Evolutionary conservation across 2,329 filamentous ascomycete species (phyloP).

Genomic region (Colletotrichum caudatum): DNA sequence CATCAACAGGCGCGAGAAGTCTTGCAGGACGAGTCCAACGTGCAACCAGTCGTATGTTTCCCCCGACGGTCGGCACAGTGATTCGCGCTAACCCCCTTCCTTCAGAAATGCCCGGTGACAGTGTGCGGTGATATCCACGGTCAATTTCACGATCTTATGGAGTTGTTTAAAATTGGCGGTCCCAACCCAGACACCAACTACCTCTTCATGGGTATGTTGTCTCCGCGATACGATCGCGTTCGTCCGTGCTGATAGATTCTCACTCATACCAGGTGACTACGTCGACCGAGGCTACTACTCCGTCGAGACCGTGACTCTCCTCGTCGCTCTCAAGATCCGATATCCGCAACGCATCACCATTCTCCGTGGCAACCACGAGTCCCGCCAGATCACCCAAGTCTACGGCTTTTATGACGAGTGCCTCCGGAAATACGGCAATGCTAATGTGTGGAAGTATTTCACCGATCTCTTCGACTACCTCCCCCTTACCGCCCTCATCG

Average conservation of each 20-base stretch:
- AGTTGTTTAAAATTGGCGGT: slow-evolving; percentile 98
- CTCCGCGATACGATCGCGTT: slow-evolving; percentile 1
- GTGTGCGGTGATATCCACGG: slow-evolving; percentile 99
- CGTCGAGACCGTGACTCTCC: slow-evolving; percentile 95
- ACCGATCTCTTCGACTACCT: slow-evolving; percentile 99
- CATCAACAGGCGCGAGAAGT: slow-evolving; percentile 86
- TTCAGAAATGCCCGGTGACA: slow-evolving; percentile 95
- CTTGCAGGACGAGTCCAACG: slow-evolving; percentile 96
- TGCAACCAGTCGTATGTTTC: slow-evolving; percentile 90
- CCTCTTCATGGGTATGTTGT: slow-evolving; percentile 90
- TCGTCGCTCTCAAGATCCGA: slow-evolving; percentile 97
- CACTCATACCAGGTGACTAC: slow-evolving; percentile 79
- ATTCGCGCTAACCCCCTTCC: slow-evolving; percentile 48
- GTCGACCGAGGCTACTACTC: slow-evolving; percentile 99
- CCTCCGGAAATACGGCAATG: slow-evolving; percentile 97
- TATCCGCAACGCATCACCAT: slow-evolving; percentile 98
- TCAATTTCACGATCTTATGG: slow-evolving; percentile 99
- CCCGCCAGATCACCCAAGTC: slow-evolving; percentile 97
- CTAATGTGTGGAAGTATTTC: slow-evolving; percentile 99
- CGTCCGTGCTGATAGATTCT: slow-evolving; percentile 41
- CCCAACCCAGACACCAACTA: slow-evolving; percentile 99
- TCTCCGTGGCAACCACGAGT: slow-evolving; percentile 98
- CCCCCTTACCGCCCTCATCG: slow-evolving; percentile 94
- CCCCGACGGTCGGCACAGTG: slow-evolving; percentile 34
- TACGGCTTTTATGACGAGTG: slow-evolving; percentile 99